phyloP scores from a whole-genome alignment of 768 basidiomycete species.

The Amylocystis lapponica region DNA sequence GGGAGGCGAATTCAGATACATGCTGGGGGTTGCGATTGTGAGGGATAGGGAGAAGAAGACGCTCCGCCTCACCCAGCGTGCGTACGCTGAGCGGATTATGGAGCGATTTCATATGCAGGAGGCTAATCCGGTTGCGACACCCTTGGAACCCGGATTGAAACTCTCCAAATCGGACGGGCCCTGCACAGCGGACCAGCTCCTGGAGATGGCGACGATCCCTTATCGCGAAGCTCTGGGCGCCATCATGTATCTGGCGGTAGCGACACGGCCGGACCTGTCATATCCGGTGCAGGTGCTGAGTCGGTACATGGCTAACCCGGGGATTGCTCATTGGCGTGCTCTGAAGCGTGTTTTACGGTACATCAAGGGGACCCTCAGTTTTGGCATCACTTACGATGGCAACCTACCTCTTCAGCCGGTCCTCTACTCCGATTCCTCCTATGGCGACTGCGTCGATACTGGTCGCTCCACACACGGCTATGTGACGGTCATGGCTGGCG shows the following conservation, averaged over 20 bases:
- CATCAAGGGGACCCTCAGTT: conserved; percentile 26
- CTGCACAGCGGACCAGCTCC: not conserved
- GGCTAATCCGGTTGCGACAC: conserved; percentile 18
- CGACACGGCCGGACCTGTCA: conserved; percentile 35
- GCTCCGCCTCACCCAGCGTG: conserved; percentile 20
- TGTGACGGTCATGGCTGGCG: conserved; percentile 25
- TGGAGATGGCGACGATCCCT: conserved; percentile 1
- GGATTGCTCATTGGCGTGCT: conserved; percentile 30
- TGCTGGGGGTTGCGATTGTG: conserved; percentile 16
- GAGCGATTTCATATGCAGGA: conserved; percentile 16
- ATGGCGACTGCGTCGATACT: not conserved
- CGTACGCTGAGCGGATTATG: conserved; percentile 19
- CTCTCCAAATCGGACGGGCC: conserved; percentile 4
- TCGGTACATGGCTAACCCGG: conserved; percentile 30
- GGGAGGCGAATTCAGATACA: conserved; percentile 6
- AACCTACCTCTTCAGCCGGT: not conserved
- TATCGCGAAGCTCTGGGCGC: conserved; percentile 25
- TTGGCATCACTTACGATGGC: conserved; percentile 12
- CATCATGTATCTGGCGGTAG: conserved; percentile 29
- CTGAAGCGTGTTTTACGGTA: conserved; percentile 37
- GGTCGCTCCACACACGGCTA: conserved; percentile 20
- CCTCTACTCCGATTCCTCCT: not conserved
- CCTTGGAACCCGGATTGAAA: conserved; percentile 11
- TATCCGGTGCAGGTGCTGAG: conserved; percentile 28
- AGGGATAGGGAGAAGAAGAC: conserved; percentile 11